A percentile compares a stretch with the other conserved stretches of the same genome.
Evolutionary conservation across 2,329 filamentous ascomycete genomes (phyloP).

Genomic region (Nannizzia gypsea): DNA sequence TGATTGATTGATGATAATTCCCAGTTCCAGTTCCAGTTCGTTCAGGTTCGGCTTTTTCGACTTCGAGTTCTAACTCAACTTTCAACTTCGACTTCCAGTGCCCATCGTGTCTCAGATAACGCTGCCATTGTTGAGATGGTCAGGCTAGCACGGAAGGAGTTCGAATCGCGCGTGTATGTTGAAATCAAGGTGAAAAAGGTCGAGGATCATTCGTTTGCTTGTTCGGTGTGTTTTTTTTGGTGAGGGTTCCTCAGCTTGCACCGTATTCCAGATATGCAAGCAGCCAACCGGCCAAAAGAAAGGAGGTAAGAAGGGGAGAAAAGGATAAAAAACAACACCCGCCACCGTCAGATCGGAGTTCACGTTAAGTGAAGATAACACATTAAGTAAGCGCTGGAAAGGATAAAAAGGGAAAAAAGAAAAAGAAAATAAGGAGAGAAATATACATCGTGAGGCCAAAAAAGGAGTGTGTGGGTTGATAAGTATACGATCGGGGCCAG

Average conservation of each 20-base stretch:
- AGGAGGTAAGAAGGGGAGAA: background rate
- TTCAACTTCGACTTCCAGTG: background rate
- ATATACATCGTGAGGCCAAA: background rate
- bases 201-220: background rate
- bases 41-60: background rate
- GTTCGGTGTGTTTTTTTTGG: background rate
- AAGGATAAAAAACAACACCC: background rate
- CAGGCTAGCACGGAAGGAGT: background rate
- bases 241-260: background rate
- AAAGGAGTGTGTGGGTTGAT: constrained; percentile 9
- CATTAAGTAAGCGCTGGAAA: constrained; percentile 2
- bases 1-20: background rate
- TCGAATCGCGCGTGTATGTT: too few species aligned
- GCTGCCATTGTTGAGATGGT: constrained; percentile 1
- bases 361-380: constrained; percentile 1
- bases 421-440: constrained; percentile 6
- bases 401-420: background rate
- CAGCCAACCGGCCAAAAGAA: background rate
- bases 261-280: constrained; percentile 6
- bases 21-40: background rate
- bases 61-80: background rate
- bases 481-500: background rate
- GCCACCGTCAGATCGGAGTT: background rate
- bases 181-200: background rate
- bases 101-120: background rate